These are phyloP conservation scores for Coemansia sp. DNA, from an alignment of 192 early-diverging fungal species.

Conservation along the genomic window DNA sequence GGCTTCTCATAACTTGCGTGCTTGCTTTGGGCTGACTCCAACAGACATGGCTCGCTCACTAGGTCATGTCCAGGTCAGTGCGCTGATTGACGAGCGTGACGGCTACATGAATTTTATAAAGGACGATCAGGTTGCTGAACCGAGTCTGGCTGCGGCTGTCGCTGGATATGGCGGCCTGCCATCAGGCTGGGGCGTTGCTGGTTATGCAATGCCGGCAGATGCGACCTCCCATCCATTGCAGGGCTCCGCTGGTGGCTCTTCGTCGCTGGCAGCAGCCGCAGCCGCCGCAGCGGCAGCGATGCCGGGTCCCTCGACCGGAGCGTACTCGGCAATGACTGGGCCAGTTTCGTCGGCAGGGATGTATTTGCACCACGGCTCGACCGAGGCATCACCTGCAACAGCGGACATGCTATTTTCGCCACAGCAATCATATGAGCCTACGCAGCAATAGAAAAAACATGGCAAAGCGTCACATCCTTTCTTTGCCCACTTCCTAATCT, in stretches of 20 bases:
- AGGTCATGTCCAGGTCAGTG: slow-evolving; percentile 14
- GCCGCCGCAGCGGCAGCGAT: background rate
- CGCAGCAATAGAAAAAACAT: background rate
- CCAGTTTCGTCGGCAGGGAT: background rate
- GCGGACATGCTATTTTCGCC: background rate
- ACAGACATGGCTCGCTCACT: slow-evolving; percentile 31
- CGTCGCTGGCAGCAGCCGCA: background rate
- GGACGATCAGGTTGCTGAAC: slow-evolving; percentile 35
- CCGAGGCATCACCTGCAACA: background rate
- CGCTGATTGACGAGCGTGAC: slow-evolving; percentile 40
- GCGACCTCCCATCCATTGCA: background rate
- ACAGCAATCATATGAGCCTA: background rate
- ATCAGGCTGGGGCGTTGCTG: background rate
- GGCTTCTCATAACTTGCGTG: slow-evolving; percentile 30
- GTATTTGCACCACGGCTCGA: background rate
- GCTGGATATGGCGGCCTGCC: background rate
- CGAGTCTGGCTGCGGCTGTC: background rate
- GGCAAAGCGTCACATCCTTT: too few relatives aligned
- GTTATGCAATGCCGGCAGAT: background rate
- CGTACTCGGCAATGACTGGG: background rate
- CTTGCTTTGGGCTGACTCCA: slow-evolving; percentile 22
- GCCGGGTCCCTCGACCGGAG: background rate
- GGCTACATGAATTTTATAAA: slow-evolving; percentile 46
- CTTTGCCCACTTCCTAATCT: too few relatives aligned
- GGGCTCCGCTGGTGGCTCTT: background rate